Base-by-base conservation (phyloP, 2,329 filamentous ascomycete species). In the Verticillium nonalfalfae region DNA sequence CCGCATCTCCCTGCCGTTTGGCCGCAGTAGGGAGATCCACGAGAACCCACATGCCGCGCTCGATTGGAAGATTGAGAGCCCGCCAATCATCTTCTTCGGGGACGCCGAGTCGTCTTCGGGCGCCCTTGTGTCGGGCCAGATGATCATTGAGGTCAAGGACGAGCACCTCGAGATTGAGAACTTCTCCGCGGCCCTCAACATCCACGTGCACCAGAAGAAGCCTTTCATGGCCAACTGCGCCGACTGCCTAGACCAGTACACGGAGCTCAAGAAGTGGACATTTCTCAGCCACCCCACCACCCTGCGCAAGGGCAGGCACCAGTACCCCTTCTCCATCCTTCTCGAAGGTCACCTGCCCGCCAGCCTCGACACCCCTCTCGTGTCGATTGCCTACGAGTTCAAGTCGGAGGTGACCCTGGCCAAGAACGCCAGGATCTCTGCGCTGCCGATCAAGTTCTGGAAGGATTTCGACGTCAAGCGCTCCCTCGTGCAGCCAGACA, bases 261-360 rank as follows among this genome's bases (percentile, higher is more conserved):
- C 87, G 39, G 87, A 93, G 72, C 76, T 98, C 64, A 88, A 89
- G 73, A 85, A 82, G 59, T 97, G 93, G 92, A 84, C 85, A 36
- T 90, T 98, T 69, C 76, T 96, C 62, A 35, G 57, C 58, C 26
- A 34, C 26, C 80, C 83, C 54, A 75, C 81, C 18, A 74, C 74
- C 11, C 73, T 88, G 60, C 71, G 72, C 63, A 81, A 79, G 71
- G 85, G 85, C 75, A 74, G 71, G 71, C 92, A 97, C 74, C 82
- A 86, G 56, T 96, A 93, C 72, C 94, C 95, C 57, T 97, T 97
- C 75, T 96, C 92, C 68, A 89, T 92, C 67, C 81, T 97, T 59
- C 84, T 99, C 55, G 86, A 88, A 1, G 95, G 95, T 21, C 84
- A 94, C 70, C 83, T 97, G n/a, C 93, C 94, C 3, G 90, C 92